Base-by-base conservation (phyloP, 768 basidiomycete genomes). In the Tulasnella sp. region DNA sequence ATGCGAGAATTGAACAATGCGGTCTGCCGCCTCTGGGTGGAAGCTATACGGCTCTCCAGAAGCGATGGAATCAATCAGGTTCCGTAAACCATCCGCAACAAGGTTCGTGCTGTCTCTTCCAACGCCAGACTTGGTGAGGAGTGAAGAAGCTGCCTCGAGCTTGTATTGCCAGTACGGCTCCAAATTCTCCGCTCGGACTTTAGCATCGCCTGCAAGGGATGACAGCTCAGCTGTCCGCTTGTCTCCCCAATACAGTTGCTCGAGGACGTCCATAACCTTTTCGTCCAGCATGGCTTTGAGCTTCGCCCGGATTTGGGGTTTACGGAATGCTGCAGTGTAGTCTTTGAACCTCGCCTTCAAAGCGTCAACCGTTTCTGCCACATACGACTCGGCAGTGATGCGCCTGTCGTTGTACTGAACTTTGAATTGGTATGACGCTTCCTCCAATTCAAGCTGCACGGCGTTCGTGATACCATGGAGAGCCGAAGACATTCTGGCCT, bases 361-460 rank as follows among this genome's bases (percentile, higher is more conserved):
- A 7, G 89, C 87, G 82, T 99, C 98, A 85, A 99, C 92, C 2
- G 96, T 96, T 85, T 99, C 98, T 9, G 98, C 96, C 71, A 99
- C 94, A 83, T 99, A 99, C 1, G 95, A 96, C 84, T 99, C 98
- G 15, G 98, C 91, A 0, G 93, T 92, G 79, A 98, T 93, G 32
- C 94, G 89, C 32, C 95, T 91, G 85, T 99, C 98, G 83, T 99
- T 99, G 86, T 94, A 95, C 83, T 96, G 93, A 2, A 99, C 98
- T 85, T 99, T 99, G 90, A 99, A 99, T 84, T 99, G 98, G 84
- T 99, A 99, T 16, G 91, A 92, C 2, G 98, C 91, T 82, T 99
- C 98, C 84, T 99, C 98, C 11, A 99, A 88, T 83, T 99, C 98
- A 51, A 98, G 90, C 82, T 98, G 95, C 13, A 99, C 98, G 3